Evolutionary conservation across 768 basidiomycete species (phyloP).

Genomic region (Sistotremastrum suecicum): DNA sequence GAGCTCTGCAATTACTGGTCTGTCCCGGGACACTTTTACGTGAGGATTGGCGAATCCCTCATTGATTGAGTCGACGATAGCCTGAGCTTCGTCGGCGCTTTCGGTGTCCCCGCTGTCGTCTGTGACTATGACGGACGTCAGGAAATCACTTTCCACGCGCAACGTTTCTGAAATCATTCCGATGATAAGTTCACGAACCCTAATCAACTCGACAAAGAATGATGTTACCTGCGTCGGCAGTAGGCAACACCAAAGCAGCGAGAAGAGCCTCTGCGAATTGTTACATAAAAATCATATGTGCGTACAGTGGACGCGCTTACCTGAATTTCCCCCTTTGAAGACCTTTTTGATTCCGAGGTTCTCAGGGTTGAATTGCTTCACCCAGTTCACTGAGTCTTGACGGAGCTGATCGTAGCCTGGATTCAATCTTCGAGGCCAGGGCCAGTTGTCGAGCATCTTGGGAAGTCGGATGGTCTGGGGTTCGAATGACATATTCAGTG

Average conservation of each 20-base stretch:
- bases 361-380: slow-evolving; percentile 22
- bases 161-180: slow-evolving; percentile 10
- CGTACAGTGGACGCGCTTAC: too few relatives aligned
- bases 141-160: slow-evolving; percentile 31
- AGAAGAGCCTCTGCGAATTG: slow-evolving; percentile 14
- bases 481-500: too few relatives aligned
- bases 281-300: too few relatives aligned
- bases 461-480: slow-evolving; percentile 14
- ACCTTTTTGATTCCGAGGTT: slow-evolving; percentile 21
- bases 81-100: slow-evolving; percentile 15
- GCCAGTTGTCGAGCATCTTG: slow-evolving; percentile 27
- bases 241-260: slow-evolving; percentile 25
- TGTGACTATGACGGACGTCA: slow-evolving; percentile 35
- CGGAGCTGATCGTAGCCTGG: slow-evolving; percentile 21
- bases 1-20: slow-evolving; percentile 24
- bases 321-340: slow-evolving; percentile 28
- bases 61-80: slow-evolving; percentile 21
- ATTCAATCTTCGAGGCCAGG: slow-evolving; percentile 28
- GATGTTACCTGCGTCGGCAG: slow-evolving; percentile 4
- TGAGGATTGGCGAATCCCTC: slow-evolving; percentile 26
- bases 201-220: too few relatives aligned
- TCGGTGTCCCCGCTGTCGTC: slow-evolving; percentile 37
- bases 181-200: too few relatives aligned
- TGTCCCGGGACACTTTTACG: slow-evolving; percentile 7
- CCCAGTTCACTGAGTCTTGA: slow-evolving; percentile 24